Percentiles rank a stretch among this genome's conserved stretches.
These are phyloP conservation scores for Asterophora lycoperdoides DNA, from an alignment of 768 basidiomycete genomes.

Conservation along the genomic window DNA sequence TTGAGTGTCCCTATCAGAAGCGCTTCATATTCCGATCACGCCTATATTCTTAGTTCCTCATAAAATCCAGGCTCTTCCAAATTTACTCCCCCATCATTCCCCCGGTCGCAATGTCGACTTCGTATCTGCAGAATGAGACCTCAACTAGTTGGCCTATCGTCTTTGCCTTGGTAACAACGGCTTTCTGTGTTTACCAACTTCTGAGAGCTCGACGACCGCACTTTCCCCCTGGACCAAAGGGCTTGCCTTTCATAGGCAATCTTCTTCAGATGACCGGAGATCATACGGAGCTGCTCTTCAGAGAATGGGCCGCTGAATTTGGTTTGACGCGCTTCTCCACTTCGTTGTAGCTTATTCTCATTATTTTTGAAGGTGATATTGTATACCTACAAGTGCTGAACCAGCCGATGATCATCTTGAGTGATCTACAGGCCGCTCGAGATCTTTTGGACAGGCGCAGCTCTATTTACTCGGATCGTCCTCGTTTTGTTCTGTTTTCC, in stretches of 20 bases:
- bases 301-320: constrained; percentile 38
- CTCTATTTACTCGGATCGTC: constrained; percentile 51
- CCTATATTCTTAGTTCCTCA: constrained; percentile 10
- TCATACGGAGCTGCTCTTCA: constrained; percentile 37
- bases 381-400: constrained; percentile 39
- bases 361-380: constrained; percentile 35
- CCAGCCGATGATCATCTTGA: constrained; percentile 47
- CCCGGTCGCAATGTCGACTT: constrained; percentile 7
- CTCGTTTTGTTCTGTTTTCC: constrained; percentile 42
- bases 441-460: constrained; percentile 53
- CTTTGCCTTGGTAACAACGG: constrained; percentile 7
- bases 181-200: constrained; percentile 22
- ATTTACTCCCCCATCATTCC: constrained; percentile 5
- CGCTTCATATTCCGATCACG: constrained; percentile 13
- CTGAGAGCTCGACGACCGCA: constrained; percentile 21
- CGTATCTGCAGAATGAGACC: neutral
- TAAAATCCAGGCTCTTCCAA: constrained; percentile 7
- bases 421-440: constrained; percentile 38
- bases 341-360: neutral
- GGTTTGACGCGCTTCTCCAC: constrained; percentile 28
- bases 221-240: constrained; percentile 46
- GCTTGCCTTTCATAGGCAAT: constrained; percentile 45
- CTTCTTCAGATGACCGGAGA: constrained; percentile 38
- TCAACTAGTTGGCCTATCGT: constrained; percentile 8
- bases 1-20: constrained; percentile 9